Evolutionary conservation across 176 grass and related monocot genomes (phyloP), one percentile per base, ranked within the genome.

Genomic region (Canna indica): DNA sequence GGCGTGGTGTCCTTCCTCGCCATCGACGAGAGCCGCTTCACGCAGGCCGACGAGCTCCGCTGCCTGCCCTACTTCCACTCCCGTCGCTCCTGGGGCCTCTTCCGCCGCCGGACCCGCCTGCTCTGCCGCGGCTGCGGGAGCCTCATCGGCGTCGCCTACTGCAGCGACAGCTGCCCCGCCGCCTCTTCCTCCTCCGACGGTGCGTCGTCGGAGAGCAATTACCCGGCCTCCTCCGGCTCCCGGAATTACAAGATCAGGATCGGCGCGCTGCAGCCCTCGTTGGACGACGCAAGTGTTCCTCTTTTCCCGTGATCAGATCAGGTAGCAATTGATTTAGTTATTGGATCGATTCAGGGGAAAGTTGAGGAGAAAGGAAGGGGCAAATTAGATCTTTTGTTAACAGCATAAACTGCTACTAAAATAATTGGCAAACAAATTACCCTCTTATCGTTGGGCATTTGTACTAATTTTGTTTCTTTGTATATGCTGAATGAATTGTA

Each of bases 1-100:
- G 88, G 88, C 29, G 73, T 91, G 27, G 79, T 83, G 18, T 56
- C 85, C 73, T 91, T 91, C 76, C 78, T 76, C 65, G 76, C 73
- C 1, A 75, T 91, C 53, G 88, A 91, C 73, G 88, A 91, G 82
- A 61, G 70, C 60, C 82, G 88, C 4, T 88, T 91, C 82, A 83
- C 88, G 74, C 82, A 67, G 59, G 29, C 81, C 35, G 85, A 91
- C 71, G 88, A 88, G 36, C 59, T 91, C 29, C 72, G 65, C 74
- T 91, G 88, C 77, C 32, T 64, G 66, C 85, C 88, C 61, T 70
- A 83, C 85, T 80, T 91, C 82, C 77, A 31, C 59, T 69, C 85
- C 15, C 31, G 47, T 1, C 59, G 79, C 69, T 75, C 85, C 41
- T 91, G 82, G 88, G 85, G 85, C 15, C 73, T 91, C 70, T 75